Evolutionary conservation across 805 yeast genomes (phyloP), one percentile per base, ranked within the genome.

Genomic region (Saccharomycopsis malanga): DNA sequence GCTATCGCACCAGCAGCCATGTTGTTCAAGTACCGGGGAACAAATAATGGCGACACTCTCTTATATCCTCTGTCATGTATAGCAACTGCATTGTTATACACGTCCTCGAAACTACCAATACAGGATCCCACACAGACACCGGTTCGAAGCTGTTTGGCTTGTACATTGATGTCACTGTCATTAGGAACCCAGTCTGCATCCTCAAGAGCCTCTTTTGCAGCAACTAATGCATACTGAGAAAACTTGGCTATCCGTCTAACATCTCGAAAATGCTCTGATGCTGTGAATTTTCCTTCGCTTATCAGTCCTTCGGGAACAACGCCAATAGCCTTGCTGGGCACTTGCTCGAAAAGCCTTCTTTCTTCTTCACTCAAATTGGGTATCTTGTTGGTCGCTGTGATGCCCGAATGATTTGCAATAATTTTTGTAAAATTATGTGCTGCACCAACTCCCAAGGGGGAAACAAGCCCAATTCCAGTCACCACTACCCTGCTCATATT

Each of bases 1-100:
- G 96, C 83, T 4, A 93, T 77, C 51, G 87, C 80, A 2, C 98
- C 97, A 0, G 89, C 87, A 0, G 96, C 96, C 98, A 93, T 93
- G 61, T 93, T 93, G 34, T 85, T 76, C 34, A 93, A 69, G 41
- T 91, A 64, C 54, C 76, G 79, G 0, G 98, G 98, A 4, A 93
- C 79, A 61, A 91, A 84, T 47, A 88, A 61, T 1, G 98, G 98
- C 42, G 87, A 84, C 2, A 88, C 79, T 53, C 77, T 79, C 49
- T 81, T 75, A 60, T 82, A 83, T 0, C 84, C 83, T 6, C 68
- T 64, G 3, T 58, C 54, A 17, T 62, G 57, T 51, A 77, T 76
- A 1, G 70, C 68, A 12, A 77, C 70, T 1, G 87, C 63, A 56
- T 82, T 86, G 3, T 76, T 82, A 57, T 78, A 79, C 0, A 77